Evolutionary conservation across 352 stramenopile genomes (phyloP).

Genomic region (Globisporangium cederbergense): DNA sequence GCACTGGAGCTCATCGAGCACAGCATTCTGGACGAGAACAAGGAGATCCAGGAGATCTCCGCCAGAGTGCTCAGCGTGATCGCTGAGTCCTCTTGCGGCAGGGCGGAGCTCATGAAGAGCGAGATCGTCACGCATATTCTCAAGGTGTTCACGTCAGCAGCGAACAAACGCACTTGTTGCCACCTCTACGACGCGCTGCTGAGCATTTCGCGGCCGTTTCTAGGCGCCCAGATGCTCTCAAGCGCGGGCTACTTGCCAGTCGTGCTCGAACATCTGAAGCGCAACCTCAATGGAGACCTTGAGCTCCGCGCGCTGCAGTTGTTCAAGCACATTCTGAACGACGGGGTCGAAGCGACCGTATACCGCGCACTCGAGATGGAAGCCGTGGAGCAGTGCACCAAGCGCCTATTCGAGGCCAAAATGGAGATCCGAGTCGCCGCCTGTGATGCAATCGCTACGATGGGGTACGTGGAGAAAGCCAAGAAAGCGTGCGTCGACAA

Average conservation of each 20-base stretch:
- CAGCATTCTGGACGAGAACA: constrained; percentile 25
- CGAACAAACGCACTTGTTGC: constrained; percentile 26
- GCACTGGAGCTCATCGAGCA: constrained; percentile 57
- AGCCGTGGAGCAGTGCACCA: constrained; percentile 35
- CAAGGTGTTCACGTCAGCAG: constrained; percentile 35
- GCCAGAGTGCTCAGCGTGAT: constrained; percentile 57
- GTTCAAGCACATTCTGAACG: constrained; percentile 65
- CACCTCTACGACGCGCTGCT: constrained; percentile 58
- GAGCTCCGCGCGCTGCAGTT: constrained; percentile 51
- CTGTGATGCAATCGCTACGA: constrained; percentile 46
- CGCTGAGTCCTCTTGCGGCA: constrained; percentile 34
- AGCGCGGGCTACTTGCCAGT: constrained; percentile 42
- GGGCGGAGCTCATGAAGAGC: constrained; percentile 36
- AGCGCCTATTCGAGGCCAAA: constrained; percentile 38
- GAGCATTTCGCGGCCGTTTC: constrained; percentile 35
- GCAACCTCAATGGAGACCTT: constrained; percentile 22
- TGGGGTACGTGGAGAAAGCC: constrained; percentile 60
- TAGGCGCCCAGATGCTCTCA: constrained; percentile 45
- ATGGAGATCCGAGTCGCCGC: constrained; percentile 42
- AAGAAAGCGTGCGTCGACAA: constrained; percentile 52
- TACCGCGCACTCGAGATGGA: constrained; percentile 55
- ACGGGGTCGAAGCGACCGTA: constrained; percentile 46
- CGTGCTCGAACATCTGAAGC: constrained; percentile 54
- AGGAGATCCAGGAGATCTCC: constrained; percentile 51
- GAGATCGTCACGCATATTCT: constrained; percentile 36